These are phyloP conservation scores for Coemansia sp. DNA, from an alignment of 192 early-diverging fungal genomes.

Conservation along the genomic window DNA sequence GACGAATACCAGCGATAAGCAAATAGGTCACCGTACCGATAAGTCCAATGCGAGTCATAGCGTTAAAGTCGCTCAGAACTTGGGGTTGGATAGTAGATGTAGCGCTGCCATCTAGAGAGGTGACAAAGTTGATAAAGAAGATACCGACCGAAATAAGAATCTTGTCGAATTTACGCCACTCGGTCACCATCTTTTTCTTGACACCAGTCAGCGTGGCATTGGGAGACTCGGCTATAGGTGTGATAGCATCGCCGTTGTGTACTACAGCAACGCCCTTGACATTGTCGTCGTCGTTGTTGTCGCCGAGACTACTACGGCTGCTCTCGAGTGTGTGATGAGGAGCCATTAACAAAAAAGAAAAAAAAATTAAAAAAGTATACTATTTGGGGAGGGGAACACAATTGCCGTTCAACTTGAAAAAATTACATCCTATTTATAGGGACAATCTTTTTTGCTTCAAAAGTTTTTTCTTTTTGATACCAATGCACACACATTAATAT, in stretches of 20 bases:
- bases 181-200: slow-evolving; percentile 52
- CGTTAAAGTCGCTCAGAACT: slow-evolving; percentile 47
- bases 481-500: too few relatives aligned
- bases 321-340: slow-evolving; percentile 5
- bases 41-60: slow-evolving; percentile 28
- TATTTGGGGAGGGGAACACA: not conserved
- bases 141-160: slow-evolving; percentile 39
- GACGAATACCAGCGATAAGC: slow-evolving; percentile 40
- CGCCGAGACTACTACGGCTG: slow-evolving; percentile 6
- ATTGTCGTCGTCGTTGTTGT: slow-evolving; percentile 3
- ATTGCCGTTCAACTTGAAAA: not conserved
- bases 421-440: not conserved
- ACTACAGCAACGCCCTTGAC: not conserved
- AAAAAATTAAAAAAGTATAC: not conserved
- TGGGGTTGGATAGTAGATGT: slow-evolving; percentile 36
- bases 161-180: slow-evolving; percentile 38
- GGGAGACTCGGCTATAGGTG: slow-evolving; percentile 1
- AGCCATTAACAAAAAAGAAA: not conserved
- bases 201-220: slow-evolving; percentile 46
- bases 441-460: not conserved
- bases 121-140: slow-evolving; percentile 52
- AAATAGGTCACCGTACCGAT: slow-evolving; percentile 41
- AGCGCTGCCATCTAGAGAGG: slow-evolving; percentile 37
- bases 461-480: too few relatives aligned
- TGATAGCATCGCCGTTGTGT: not conserved